phyloP scores from a whole-genome alignment of 108 stramenopile genomes.

The Cyclostephanos invisitatus region DNA sequence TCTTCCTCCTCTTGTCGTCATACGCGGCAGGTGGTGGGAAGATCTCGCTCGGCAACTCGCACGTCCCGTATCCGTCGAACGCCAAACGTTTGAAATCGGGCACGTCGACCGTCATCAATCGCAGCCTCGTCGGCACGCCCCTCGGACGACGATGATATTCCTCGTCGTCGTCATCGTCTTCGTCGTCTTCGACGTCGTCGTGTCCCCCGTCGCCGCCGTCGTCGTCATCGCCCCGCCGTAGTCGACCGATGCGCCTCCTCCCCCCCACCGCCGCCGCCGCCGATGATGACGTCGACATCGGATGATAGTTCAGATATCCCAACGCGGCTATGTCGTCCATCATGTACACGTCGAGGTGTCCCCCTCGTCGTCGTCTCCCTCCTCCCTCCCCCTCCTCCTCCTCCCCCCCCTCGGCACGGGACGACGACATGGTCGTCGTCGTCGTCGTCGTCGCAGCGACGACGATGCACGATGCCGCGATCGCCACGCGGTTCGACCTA shows the following conservation, averaged over 20 bases:
- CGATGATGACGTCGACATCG: not conserved
- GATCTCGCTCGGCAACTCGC: constrained; percentile 33
- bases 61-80: constrained; percentile 30
- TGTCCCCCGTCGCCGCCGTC: not conserved
- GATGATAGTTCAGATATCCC: constrained; percentile 51
- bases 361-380: no score
- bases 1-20: not conserved
- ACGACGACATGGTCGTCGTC: not conserved
- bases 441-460: not conserved
- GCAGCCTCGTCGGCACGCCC: constrained; percentile 60
- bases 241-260: no score
- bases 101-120: constrained; percentile 67
- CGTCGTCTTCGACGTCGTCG: not conserved
- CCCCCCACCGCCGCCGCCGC: not conserved
- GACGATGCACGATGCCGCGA: constrained; percentile 8
- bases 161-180: not conserved
- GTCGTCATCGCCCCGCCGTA: no score
- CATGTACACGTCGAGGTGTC: constrained; percentile 49
- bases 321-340: constrained; percentile 77
- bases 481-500: constrained; percentile 50
- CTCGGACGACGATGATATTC: constrained; percentile 36
- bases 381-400: not conserved
- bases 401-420: constrained; percentile 12
- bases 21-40: constrained; percentile 7
- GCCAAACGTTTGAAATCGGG: constrained; percentile 62